Conservation (phyloP, 2,329 filamentous ascomycete species). For the Alternaria sp. region DNA sequence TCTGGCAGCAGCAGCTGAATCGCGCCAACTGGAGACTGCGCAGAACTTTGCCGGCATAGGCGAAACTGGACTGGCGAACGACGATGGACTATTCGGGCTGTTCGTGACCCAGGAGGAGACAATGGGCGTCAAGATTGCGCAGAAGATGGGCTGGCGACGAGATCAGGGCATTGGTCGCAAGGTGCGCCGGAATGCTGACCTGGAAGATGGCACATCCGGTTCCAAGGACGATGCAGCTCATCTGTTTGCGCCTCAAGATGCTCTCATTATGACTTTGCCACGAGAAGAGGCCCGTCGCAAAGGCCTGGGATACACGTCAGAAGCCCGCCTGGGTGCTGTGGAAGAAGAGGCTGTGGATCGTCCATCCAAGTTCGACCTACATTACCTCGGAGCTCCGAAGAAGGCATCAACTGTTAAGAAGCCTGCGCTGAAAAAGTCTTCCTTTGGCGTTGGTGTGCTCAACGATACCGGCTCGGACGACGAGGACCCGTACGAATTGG, state of each 20-base stretch:
- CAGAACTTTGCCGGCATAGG: slow-evolving; percentile 79
- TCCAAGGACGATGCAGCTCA: slow-evolving; percentile 56
- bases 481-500: slow-evolving; percentile 91
- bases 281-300: slow-evolving; percentile 70
- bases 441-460: slow-evolving; percentile 85
- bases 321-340: slow-evolving; percentile 57
- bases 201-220: slow-evolving; percentile 59
- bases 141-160: slow-evolving; percentile 94
- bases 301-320: slow-evolving; percentile 71
- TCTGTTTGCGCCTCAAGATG: slow-evolving; percentile 85
- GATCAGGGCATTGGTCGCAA: slow-evolving; percentile 93
- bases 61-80: slow-evolving; percentile 61
- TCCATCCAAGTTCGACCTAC: slow-evolving; percentile 21
- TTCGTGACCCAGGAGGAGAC: slow-evolving; percentile 78
- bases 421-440: slow-evolving; percentile 65
- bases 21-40: slow-evolving; percentile 74
- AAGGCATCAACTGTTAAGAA: slow-evolving; percentile 41
- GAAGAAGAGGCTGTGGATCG: slow-evolving; percentile 31
- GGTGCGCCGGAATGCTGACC: slow-evolving; percentile 73
- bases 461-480: slow-evolving; percentile 96
- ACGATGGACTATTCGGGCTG: slow-evolving; percentile 70
- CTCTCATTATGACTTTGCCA: slow-evolving; percentile 68
- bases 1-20: slow-evolving; percentile 81
- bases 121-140: slow-evolving; percentile 83
- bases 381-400: slow-evolving; percentile 30